Base-by-base conservation (phyloP, 371 early-diverging fungal genomes). In the Neoconidiobolus thromboides region DNA sequence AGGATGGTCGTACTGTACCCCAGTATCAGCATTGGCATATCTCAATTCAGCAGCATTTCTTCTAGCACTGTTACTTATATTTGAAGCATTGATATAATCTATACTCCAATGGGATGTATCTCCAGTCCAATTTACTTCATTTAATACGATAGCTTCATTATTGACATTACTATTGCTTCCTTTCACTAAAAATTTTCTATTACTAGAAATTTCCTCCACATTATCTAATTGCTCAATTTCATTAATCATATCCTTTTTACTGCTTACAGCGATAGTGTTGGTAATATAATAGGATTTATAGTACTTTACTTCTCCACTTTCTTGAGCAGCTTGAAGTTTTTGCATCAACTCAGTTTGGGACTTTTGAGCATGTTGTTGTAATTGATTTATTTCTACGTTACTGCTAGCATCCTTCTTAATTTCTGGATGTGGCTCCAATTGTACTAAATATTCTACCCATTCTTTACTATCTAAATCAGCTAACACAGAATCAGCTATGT, bases 1-100 rank as follows among this genome's bases (percentile, higher is more conserved):
- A 41, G 85, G 84, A 60, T 86, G 88, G 55, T 60, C 65, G 63
- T 76, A 81, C 53, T 81, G 78, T 40, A 80, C 63, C 51, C 86
- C 80, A 38, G 46, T 73, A 69, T 75, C 85, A 51, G 83, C 77
- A 41, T 58, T 58, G 36, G 58, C 58, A 36, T 58, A 58, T 5
- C 42, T 14, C 3, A 58, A 14, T 6, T 10, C 9, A 10, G 15
- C 37, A 10, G 58, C 58, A 15, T 26, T 2, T 26, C 14, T 44
- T n/a, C 43, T 26, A 10, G 43, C 37, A 3, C n/a, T 7, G 3
- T 3, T 2, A 2, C n/a, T 4, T 4, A 55, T 2, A 44, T n/a
- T 15, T 3, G 56, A n/a, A 10, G 56, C 56, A 39, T 55, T 55
- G 14, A 55, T 55, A 39, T 55, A 55, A 12, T 55, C 14, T 4